Percentiles rank a stretch among this genome's conserved stretches.
Conservation (phyloP, 192 early-diverging fungal species). For the Diversispora epigaea region DNA sequence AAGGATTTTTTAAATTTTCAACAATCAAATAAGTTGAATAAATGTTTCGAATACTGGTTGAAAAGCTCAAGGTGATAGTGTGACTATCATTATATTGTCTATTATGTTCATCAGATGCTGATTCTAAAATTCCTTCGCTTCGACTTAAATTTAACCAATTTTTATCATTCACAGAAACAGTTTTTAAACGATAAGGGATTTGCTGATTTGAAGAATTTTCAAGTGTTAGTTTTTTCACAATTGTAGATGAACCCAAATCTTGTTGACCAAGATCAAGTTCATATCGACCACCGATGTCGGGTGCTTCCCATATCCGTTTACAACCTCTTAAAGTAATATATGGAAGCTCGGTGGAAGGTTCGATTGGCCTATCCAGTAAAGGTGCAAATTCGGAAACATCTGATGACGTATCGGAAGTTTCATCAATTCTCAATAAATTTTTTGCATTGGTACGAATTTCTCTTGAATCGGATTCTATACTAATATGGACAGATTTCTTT, state of each 20-base stretch:
- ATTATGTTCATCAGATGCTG: conserved; percentile 38
- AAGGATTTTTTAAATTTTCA: conserved; percentile 70
- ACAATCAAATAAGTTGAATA: conserved; percentile 73
- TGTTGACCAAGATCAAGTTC: conserved; percentile 80
- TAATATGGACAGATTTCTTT: conserved; percentile 61
- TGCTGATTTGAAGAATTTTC: conserved; percentile 57
- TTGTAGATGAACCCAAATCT: conserved; percentile 56
- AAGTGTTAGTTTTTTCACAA: conserved; percentile 63
- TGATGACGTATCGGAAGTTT: conserved; percentile 35
- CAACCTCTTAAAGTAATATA: conserved; percentile 66
- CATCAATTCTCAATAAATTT: conserved; percentile 34
- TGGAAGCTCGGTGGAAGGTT: conserved; percentile 37
- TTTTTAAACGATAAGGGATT: conserved; percentile 62
- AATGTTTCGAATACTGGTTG: conserved; percentile 56
- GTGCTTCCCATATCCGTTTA: conserved; percentile 55
- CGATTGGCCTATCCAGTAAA: background rate
- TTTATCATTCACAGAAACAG: conserved; percentile 55
- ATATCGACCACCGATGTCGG: conserved; percentile 62
- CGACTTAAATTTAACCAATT: conserved; percentile 68
- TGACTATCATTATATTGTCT: conserved; percentile 40
- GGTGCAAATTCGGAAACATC: conserved; percentile 3
- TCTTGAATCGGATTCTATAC: conserved; percentile 52
- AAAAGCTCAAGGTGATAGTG: conserved; percentile 64
- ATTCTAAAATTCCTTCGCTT: conserved; percentile 70
- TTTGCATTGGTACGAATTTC: conserved; percentile 38